Conservation (phyloP, 176 grass and related monocot genomes). For the Guadua angustifolia region DNA sequence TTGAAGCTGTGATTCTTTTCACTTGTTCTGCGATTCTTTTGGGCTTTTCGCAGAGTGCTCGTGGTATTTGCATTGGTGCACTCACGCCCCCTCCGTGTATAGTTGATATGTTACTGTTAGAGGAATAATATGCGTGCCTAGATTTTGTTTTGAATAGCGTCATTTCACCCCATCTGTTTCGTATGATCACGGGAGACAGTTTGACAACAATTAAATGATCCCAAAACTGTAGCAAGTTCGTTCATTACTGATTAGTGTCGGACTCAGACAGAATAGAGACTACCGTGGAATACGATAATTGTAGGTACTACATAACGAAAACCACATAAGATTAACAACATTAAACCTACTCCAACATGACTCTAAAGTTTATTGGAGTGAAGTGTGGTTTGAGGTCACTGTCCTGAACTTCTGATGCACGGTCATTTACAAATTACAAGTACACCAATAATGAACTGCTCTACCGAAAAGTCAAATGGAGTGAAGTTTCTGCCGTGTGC, state of each 20-base stretch:
- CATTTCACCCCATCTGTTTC: neutral
- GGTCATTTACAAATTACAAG: slow-evolving; percentile 17
- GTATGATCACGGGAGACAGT: neutral
- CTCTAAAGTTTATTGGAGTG: neutral
- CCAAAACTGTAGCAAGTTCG: neutral
- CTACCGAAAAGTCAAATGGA: slow-evolving; percentile 39
- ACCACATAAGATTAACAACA: neutral
- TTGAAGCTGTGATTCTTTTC: slow-evolving; percentile 52
- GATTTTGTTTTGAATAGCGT: slow-evolving; percentile 11
- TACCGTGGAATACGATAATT: no score
- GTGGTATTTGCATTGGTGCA: slow-evolving; percentile 29
- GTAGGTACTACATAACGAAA: neutral
- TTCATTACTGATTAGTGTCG: neutral
- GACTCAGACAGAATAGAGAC: neutral
- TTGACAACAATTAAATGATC: neutral
- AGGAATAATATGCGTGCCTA: slow-evolving; percentile 18
- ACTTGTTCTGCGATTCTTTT: no score
- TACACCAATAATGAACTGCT: slow-evolving; percentile 36
- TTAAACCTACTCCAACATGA: neutral
- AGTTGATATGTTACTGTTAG: neutral
- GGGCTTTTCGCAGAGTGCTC: slow-evolving; percentile 24
- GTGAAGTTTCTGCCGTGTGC: slow-evolving; percentile 19
- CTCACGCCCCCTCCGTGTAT: slow-evolving; percentile 38
- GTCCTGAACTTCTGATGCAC: neutral
- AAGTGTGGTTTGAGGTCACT: neutral